Evolutionary conservation across 2,329 filamentous ascomycete genomes (phyloP).

Genomic region (Orbilia blumenaviensis): DNA sequence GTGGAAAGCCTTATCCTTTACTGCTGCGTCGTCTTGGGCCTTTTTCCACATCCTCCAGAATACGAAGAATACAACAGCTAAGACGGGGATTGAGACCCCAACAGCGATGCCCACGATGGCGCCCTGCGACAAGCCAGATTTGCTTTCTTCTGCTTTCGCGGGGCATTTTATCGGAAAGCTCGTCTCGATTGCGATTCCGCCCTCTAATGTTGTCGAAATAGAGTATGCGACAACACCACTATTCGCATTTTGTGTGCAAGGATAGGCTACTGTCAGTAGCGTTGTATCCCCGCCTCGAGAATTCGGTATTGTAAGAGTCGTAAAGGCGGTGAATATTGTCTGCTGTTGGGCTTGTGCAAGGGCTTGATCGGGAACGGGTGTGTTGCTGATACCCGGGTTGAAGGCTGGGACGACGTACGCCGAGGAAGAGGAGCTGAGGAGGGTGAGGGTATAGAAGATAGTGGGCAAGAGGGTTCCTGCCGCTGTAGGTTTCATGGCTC

Average conservation of each 20-base stretch:
- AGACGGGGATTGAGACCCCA: conserved; percentile 16
- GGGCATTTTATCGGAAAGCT: background rate
- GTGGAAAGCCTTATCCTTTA: background rate
- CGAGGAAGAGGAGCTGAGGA: conserved; percentile 37
- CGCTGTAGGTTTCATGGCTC: conserved; percentile 25
- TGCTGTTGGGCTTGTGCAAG: conserved; percentile 31
- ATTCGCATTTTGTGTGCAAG: background rate
- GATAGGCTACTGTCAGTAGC: background rate
- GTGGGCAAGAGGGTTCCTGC: conserved; percentile 49
- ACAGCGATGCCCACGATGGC: conserved; percentile 38
- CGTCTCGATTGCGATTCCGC: background rate
- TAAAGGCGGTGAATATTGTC: background rate
- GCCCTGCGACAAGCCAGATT: conserved; percentile 12
- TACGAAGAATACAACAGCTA: conserved; percentile 29
- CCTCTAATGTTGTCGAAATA: background rate
- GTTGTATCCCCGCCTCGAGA: background rate
- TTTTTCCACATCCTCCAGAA: conserved; percentile 24
- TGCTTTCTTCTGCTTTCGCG: background rate
- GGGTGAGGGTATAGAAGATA: conserved; percentile 47
- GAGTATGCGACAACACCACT: background rate
- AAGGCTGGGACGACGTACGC: conserved; percentile 17
- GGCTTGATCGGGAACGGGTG: conserved; percentile 7
- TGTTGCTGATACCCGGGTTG: background rate
- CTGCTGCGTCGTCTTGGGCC: background rate
- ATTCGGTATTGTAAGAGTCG: conserved; percentile 1